Percentiles rank a stretch among this genome's conserved stretches.
Evolutionary conservation across 768 basidiomycete species (phyloP).

Genomic region (Agrocybe praecox): DNA sequence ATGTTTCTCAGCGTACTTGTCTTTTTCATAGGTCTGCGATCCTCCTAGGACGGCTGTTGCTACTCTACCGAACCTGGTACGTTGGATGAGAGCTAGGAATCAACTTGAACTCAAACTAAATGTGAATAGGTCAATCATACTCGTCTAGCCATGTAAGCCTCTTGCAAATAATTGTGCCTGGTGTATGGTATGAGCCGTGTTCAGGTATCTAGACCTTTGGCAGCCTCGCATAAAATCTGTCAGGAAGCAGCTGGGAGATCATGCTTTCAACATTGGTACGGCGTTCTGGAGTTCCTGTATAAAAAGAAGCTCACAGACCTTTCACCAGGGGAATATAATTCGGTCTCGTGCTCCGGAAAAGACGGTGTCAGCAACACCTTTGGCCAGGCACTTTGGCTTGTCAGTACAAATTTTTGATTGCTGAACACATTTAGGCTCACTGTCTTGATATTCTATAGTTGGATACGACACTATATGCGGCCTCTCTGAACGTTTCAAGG

Average conservation of each 20-base stretch:
- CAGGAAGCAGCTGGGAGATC: slow-evolving; percentile 46
- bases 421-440: neutral
- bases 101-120: neutral
- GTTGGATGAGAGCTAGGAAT: slow-evolving; percentile 5
- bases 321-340: slow-evolving; percentile 52
- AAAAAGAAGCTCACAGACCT: neutral
- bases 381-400: slow-evolving; percentile 57
- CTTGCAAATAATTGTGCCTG: neutral
- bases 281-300: no score
- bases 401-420: slow-evolving; percentile 10
- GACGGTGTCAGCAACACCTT: slow-evolving; percentile 55
- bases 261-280: slow-evolving; percentile 50
- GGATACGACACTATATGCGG: slow-evolving; percentile 48
- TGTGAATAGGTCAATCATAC: slow-evolving; percentile 52
- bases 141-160: slow-evolving; percentile 43
- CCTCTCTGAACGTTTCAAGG: slow-evolving; percentile 53
- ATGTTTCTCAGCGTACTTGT: neutral
- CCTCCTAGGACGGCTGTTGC: slow-evolving; percentile 44
- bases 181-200: no score
- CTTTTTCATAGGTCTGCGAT: slow-evolving; percentile 37
- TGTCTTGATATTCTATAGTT: slow-evolving; percentile 28
- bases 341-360: slow-evolving; percentile 54
- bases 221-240: slow-evolving; percentile 52
- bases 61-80: slow-evolving; percentile 50
- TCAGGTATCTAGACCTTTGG: slow-evolving; percentile 57